A percentile compares a stretch with the other conserved stretches of the same genome.
phyloP scores from a whole-genome alignment of 192 early-diverging fungal species.

The Spinellus fusiger region DNA sequence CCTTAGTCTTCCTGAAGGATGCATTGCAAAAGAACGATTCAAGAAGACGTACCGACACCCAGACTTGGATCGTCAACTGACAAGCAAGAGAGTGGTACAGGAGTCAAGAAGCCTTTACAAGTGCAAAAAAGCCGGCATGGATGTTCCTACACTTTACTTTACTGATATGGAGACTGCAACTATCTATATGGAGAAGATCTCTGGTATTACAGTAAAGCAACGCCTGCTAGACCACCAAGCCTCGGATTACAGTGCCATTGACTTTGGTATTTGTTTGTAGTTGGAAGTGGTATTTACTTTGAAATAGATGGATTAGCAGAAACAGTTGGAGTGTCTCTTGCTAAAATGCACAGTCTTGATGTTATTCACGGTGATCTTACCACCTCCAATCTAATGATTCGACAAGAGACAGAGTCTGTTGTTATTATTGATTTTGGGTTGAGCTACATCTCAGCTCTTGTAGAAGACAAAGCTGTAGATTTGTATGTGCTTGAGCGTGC shows the following conservation, averaged over 20 bases:
- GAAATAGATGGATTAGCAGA: conserved; percentile 34
- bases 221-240: conserved; percentile 40
- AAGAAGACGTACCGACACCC: conserved; percentile 90
- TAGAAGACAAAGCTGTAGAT: conserved; percentile 98
- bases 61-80: conserved; percentile 80
- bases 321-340: conserved; percentile 60
- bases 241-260: conserved; percentile 2
- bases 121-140: conserved; percentile 65
- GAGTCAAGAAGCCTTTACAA: conserved; percentile 81
- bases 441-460: conserved; percentile 73
- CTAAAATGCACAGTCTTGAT: conserved; percentile 76
- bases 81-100: conserved; percentile 66
- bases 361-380: conserved; percentile 97
- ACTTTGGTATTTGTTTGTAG: conserved; percentile 5
- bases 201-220: conserved; percentile 73
- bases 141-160: conserved; percentile 77
- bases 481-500: conserved; percentile 97
- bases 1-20: conserved; percentile 41
- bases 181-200: conserved; percentile 90
- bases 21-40: conserved; percentile 91
- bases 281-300: not conserved
- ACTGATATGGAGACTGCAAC: conserved; percentile 63
- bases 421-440: conserved; percentile 96
- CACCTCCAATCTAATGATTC: conserved; percentile 87
- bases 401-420: conserved; percentile 41